These are phyloP conservation scores for Lepidium africanum DNA, from an alignment of 345 rosid genomes.

Conservation along the genomic window DNA sequence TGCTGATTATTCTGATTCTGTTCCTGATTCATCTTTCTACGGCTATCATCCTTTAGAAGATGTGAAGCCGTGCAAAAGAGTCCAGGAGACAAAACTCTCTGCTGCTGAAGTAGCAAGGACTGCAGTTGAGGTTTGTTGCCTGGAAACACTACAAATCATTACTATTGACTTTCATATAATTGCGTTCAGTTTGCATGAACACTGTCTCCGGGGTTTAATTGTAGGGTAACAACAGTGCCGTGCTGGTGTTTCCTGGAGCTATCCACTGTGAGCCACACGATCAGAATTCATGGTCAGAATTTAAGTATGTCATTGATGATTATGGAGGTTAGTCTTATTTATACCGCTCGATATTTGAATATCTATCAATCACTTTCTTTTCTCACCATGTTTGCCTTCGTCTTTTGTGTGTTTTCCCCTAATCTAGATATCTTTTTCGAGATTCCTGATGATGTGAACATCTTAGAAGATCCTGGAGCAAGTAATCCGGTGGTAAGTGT, in stretches of 20 bases:
- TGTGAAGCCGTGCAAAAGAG: constrained; percentile 46
- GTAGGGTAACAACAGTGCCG: constrained; percentile 67
- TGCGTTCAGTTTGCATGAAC: neutral
- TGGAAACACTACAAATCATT: neutral
- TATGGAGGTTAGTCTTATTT: constrained; percentile 63
- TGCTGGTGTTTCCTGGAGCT: constrained; percentile 79
- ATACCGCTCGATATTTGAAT: neutral
- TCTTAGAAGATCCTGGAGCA: constrained; percentile 79
- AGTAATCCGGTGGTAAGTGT: constrained; percentile 87
- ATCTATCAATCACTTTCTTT: neutral
- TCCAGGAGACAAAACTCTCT: constrained; percentile 61
- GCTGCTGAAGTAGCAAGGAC: constrained; percentile 82
- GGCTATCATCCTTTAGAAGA: constrained; percentile 97
- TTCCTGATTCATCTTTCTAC: constrained; percentile 77
- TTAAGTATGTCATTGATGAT: constrained; percentile 75
- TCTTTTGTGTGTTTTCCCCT: neutral
- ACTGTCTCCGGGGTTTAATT: neutral
- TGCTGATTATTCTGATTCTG: constrained; percentile 94
- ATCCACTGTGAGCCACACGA: constrained; percentile 86
- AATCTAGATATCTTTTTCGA: constrained; percentile 76
- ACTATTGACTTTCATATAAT: neutral
- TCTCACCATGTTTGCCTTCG: constrained; percentile 2
- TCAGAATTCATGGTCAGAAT: constrained; percentile 78
- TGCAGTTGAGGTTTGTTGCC: constrained; percentile 58
- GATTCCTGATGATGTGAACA: constrained; percentile 63